Evolutionary conservation across 306 rosid species (phyloP), one percentile per base, ranked within the genome.

Genomic region (Vigna reflexopilosa): DNA sequence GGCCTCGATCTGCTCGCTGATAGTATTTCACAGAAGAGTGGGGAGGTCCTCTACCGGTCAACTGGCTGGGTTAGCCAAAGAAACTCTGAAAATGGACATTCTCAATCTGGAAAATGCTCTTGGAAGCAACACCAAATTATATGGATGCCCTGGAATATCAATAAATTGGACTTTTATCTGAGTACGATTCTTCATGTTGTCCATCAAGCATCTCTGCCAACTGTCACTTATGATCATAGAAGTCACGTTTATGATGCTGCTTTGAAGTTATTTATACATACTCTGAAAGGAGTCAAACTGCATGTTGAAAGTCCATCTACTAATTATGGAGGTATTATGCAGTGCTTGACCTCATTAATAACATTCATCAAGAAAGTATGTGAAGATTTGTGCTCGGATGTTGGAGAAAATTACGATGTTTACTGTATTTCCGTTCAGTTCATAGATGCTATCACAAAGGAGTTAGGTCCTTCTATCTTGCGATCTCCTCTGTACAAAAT

Each of bases 141-240:
- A 71, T 94, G 98, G 98, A 77, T 87, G 72, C 89, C 97, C 12
- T 89, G 97, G 97, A 85, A 93, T 82, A 76, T 88, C 80, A 79
- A 76, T 83, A 89, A 69, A 12, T 47, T 93, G 90, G 91, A 90
- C 58, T 91, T 93, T 42, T 83, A 86, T 83, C 85, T 93, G 52
- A 88, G 75, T 79, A 86, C 84, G 83, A 81, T 90, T 67, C 70
- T 52, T 81, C 73, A 84, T 77, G 74, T 91, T 47, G 67, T 88
- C 77, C 67, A 38, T 84, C 97, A 86, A 79, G 86, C 89, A 50
- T 86, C 90, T n/a, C 79, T 42, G 67, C 69, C 73, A 77, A 34
- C 83, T 58, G 80, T 90, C 76, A 82, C 72, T 64, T 70, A 58
- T 69, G 90, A 85, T 67, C 85, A 76, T 52, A 86, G 86, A 80